Evolutionary conservation across 176 grass and related monocot genomes (phyloP), one percentile per base, ranked within the genome.

Genomic region (Oryza glumipatula): DNA sequence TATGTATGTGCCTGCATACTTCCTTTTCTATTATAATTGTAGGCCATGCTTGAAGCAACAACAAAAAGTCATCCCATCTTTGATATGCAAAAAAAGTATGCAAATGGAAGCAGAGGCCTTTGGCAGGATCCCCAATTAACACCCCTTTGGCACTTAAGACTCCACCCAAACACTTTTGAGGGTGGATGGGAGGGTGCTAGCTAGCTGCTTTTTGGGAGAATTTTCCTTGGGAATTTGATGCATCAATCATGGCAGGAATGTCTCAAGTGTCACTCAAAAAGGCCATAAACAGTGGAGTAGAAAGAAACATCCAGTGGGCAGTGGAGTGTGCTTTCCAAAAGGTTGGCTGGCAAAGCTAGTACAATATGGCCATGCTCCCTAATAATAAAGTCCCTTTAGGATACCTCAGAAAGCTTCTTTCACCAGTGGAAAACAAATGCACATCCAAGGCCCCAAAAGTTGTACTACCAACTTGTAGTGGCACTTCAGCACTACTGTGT

Each of bases 21-120:
- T 17, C 14, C 19, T 17, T 19, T 56, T 56, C 1, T 19, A 56
- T 56, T 58, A 58, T 58, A 73, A 24, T 67, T 78, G 43, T 45
- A 80, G 51, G 86, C 56, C 65, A 84, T 87, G 72, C 86, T 76
- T 91, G 35, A 89, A 89, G 83, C 70, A 94, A 94, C 85, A 74
- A 74, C 51, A 71, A 65, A 80, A 36, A 63, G 64, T 7, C 11
- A 64, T 30, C 49, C n/a, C 19, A 63, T 5, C 77, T 70, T 61
- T 80, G 45, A 73, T 38, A 17, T 61, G 77, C 23, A 79, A n/a
- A 64, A 58, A 58, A 64, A 24, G 70, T 64, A 58, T 44, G 75
- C 60, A 89, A 74, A 77, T 85, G 74, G 76, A 14, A 60, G 67
- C 47, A 64, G 76, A 41, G 70, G 51, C 77, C 70, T 76, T 71